phyloP scores from a whole-genome alignment of 352 stramenopile genomes.

The Phytopythium ostracodes region DNA sequence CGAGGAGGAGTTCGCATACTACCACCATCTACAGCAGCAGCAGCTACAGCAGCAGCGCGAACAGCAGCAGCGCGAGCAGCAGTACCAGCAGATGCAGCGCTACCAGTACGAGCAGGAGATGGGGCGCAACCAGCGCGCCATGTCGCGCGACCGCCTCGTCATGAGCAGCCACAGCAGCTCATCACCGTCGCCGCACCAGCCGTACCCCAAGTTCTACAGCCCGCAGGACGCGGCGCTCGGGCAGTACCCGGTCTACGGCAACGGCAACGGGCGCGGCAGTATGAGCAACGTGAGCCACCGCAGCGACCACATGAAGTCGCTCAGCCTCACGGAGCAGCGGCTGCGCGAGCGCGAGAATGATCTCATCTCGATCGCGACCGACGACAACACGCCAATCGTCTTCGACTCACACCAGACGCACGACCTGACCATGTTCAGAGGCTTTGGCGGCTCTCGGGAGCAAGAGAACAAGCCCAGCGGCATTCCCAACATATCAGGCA shows the following conservation, averaged over 20 bases:
- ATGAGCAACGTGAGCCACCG: slow-evolving; percentile 14
- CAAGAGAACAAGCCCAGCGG: slow-evolving; percentile 23
- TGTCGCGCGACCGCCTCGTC: slow-evolving; percentile 19
- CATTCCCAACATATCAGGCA: slow-evolving; percentile 12
- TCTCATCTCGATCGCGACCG: slow-evolving; percentile 47
- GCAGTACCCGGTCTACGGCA: slow-evolving; percentile 21
- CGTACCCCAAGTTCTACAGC: slow-evolving; percentile 13
- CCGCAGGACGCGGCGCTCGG: slow-evolving; percentile 8
- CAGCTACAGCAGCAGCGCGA: slow-evolving; percentile 10
- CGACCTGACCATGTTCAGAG: slow-evolving; percentile 24
- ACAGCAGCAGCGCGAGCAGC: slow-evolving; percentile 24
- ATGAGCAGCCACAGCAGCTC: slow-evolving; percentile 17
- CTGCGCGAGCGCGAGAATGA: slow-evolving; percentile 63
- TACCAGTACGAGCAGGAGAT: slow-evolving; percentile 27
- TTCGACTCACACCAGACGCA: slow-evolving; percentile 17
- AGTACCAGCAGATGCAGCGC: slow-evolving; percentile 34
- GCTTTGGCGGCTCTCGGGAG: slow-evolving; percentile 26
- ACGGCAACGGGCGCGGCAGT: slow-evolving; percentile 10
- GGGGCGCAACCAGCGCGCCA: slow-evolving; percentile 17
- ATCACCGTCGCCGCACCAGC: slow-evolving; percentile 10
- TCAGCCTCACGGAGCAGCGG: slow-evolving; percentile 53
- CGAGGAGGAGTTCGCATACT: slow-evolving; percentile 16
- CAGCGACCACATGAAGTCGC: slow-evolving; percentile 46
- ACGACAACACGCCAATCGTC: slow-evolving; percentile 31
- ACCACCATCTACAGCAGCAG: slow-evolving; percentile 9